These are phyloP conservation scores for Emergomyces pasteurianus DNA, from an alignment of 2,329 filamentous ascomycete species.

Conservation along the genomic window DNA sequence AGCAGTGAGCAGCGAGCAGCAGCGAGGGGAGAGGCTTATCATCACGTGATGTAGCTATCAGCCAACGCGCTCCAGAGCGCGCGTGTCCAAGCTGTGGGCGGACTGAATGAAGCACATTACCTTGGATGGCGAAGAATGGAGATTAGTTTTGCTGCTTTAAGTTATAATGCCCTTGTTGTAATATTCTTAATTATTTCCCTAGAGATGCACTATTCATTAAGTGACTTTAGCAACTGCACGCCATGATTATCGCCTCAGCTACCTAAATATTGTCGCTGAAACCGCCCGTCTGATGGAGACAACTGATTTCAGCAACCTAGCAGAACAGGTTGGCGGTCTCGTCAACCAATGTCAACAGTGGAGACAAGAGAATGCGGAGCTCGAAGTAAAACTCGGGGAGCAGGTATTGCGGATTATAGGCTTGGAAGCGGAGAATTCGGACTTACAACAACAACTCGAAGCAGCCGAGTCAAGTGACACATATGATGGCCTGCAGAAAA, in stretches of 20 bases:
- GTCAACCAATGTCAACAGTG: slow-evolving; percentile 14
- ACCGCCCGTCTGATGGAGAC: neutral
- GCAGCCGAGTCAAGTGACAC: neutral
- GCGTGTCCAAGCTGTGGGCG: neutral
- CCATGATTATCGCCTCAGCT: neutral
- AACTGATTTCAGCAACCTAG: neutral
- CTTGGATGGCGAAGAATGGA: neutral
- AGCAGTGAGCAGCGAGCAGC: neutral
- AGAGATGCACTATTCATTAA: neutral
- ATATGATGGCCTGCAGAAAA: neutral
- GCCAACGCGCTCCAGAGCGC: neutral
- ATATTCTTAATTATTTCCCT: neutral
- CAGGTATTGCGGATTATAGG: slow-evolving; percentile 5
- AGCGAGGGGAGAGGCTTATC: neutral
- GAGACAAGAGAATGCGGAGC: neutral
- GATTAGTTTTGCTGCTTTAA: neutral
- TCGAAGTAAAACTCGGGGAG: slow-evolving; percentile 9
- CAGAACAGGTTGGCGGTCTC: neutral
- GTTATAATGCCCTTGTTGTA: neutral
- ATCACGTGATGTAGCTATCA: neutral
- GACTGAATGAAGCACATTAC: neutral
- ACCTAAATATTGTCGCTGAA: neutral
- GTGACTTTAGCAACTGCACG: neutral
- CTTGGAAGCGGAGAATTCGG: slow-evolving; percentile 2
- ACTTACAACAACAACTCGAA: neutral